Percentiles rank a stretch among this genome's conserved stretches.
phyloP scores from a whole-genome alignment of 2,329 filamentous ascomycete species.

The Trichophyton equinum region DNA sequence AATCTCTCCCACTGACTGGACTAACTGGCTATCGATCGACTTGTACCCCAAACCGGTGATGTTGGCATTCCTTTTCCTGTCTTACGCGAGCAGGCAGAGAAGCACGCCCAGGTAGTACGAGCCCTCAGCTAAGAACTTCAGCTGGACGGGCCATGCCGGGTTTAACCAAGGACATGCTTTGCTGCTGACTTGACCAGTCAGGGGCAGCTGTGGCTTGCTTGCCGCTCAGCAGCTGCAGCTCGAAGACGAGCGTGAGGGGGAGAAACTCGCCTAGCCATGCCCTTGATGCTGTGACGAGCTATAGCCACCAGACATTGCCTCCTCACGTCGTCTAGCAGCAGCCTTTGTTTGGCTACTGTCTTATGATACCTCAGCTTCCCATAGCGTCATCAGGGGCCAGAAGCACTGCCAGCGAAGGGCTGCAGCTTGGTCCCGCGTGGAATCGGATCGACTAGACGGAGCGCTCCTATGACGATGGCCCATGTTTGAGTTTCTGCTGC shows the following conservation, averaged over 20 bases:
- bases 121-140: background rate
- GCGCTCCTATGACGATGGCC: background rate
- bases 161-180: background rate
- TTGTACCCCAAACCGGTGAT: too few relatives aligned
- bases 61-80: background rate
- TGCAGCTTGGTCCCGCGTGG: background rate
- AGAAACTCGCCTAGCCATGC: background rate
- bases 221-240: background rate
- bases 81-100: background rate
- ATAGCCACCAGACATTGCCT: background rate
- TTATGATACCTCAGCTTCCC: background rate
- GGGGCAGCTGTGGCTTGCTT: background rate
- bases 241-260: background rate
- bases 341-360: background rate
- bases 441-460: background rate
- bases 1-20: too few relatives aligned
- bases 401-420: background rate
- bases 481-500: background rate
- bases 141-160: background rate
- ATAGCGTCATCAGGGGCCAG: background rate
- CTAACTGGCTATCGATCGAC: too few relatives aligned
- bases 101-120: background rate
- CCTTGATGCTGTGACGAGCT: background rate
- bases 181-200: background rate
- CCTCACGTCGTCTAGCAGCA: background rate